These are phyloP conservation scores for Diaporthe destruens DNA, from an alignment of 2,329 filamentous ascomycete species.

Conservation along the genomic window DNA sequence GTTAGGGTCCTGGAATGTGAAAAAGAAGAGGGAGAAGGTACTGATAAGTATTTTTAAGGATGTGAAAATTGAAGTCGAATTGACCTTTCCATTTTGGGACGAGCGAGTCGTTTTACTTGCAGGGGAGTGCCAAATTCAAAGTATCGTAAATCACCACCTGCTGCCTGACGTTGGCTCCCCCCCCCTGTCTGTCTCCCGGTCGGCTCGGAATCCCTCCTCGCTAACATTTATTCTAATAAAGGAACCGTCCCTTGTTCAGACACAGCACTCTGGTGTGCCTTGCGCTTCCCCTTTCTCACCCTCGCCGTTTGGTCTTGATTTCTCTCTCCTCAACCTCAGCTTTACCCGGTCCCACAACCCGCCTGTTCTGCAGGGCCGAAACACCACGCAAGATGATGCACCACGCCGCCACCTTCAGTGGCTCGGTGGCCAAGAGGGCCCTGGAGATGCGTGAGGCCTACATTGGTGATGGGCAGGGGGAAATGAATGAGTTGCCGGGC, in stretches of 20 bases:
- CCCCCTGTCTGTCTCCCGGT: slow-evolving; percentile 4
- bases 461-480: slow-evolving; percentile 19
- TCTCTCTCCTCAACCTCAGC: not conserved
- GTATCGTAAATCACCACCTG: no score
- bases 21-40: no score
- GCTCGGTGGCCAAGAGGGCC: slow-evolving; percentile 39
- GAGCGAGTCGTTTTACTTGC: no score
- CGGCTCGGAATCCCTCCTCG: slow-evolving; percentile 28
- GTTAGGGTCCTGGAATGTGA: no score
- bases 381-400: slow-evolving; percentile 26
- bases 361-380: not conserved
- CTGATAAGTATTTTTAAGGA: no score
- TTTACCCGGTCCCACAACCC: not conserved
- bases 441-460: slow-evolving; percentile 25
- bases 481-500: slow-evolving; percentile 50
- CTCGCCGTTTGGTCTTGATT: not conserved
- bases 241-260: slow-evolving; percentile 13
- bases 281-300: slow-evolving; percentile 2
- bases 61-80: no score
- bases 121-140: no score
- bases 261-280: slow-evolving; percentile 7
- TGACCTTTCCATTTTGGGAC: no score
- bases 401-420: slow-evolving; percentile 29
- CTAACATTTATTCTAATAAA: slow-evolving; percentile 19
- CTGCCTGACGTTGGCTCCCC: slow-evolving; percentile 23